Evolutionary conservation across 2,329 filamentous ascomycete genomes (phyloP).

Genomic region (Scedosporium apiospermum): DNA sequence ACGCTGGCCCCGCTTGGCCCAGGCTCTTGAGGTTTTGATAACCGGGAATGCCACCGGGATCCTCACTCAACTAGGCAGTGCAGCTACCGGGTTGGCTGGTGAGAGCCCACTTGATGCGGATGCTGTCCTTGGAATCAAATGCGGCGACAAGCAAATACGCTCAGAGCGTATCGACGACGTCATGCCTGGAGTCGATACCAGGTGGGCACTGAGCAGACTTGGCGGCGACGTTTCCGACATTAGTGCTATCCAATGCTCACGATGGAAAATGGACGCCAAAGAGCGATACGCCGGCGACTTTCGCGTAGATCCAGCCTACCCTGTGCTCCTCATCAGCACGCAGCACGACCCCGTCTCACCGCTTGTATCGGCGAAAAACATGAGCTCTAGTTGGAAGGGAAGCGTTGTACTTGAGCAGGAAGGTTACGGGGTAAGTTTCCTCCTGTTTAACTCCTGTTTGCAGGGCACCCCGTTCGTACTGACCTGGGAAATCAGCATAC

Average conservation of each 20-base stretch:
- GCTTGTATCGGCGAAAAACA: slow-evolving; percentile 26
- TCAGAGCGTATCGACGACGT: slow-evolving; percentile 2
- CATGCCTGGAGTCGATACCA: slow-evolving; percentile 1
- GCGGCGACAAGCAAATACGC: slow-evolving; percentile 8
- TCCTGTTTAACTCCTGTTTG: not conserved
- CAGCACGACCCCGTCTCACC: slow-evolving; percentile 41
- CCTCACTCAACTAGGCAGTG: not conserved
- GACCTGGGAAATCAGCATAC: slow-evolving; percentile 11
- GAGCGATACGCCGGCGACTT: slow-evolving; percentile 8
- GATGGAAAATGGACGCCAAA: slow-evolving; percentile 7
- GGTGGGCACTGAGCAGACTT: not conserved
- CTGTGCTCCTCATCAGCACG: slow-evolving; percentile 21
- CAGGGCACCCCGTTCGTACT: not conserved
- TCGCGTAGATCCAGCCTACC: slow-evolving; percentile 22
- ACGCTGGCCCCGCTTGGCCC: slow-evolving; percentile 11
- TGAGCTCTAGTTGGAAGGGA: slow-evolving; percentile 24
- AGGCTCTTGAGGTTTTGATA: slow-evolving; percentile 9
- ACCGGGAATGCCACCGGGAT: slow-evolving; percentile 1
- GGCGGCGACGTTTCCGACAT: not conserved
- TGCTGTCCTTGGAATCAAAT: slow-evolving; percentile 11
- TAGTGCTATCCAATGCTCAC: not conserved
- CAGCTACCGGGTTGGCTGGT: too few species aligned
- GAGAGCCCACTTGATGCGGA: not conserved
- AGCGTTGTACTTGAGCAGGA: slow-evolving; percentile 26
- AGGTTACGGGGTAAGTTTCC: slow-evolving; percentile 24